phyloP scores from a whole-genome alignment of 2,329 filamentous ascomycete species.

The Colletotrichum spaethianum region DNA sequence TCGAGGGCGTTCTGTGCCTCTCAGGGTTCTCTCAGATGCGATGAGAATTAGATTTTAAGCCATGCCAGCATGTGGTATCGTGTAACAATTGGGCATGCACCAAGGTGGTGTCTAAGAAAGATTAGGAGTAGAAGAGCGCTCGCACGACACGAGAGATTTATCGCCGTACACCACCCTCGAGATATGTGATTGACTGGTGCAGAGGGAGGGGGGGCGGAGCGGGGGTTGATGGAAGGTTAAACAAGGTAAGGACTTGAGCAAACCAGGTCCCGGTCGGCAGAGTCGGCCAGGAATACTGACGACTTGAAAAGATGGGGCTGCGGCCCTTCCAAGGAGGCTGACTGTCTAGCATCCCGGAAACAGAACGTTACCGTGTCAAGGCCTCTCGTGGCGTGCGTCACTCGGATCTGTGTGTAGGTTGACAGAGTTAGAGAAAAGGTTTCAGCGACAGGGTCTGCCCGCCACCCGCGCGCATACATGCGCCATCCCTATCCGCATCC shows the following conservation, averaged over 20 bases:
- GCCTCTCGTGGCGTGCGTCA: constrained; percentile 29
- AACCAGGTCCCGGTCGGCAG: constrained; percentile 24
- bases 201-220: constrained; percentile 5
- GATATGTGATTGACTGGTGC: constrained; percentile 11
- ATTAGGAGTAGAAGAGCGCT: not conserved
- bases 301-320: constrained; percentile 12
- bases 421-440: constrained; percentile 41
- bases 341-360: constrained; percentile 23
- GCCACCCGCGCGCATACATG: constrained; percentile 26
- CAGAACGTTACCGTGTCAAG: constrained; percentile 27
- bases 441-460: constrained; percentile 39
- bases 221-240: constrained; percentile 33
- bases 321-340: constrained; percentile 6
- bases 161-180: constrained; percentile 13
- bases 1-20: constrained; percentile 8
- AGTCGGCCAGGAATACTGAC: constrained; percentile 20
- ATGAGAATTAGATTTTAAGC: constrained; percentile 21
- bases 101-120: not conserved
- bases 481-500: constrained; percentile 2
- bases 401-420: constrained; percentile 42
- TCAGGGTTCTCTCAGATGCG: constrained; percentile 7
- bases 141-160: not conserved
- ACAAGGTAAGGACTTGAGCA: constrained; percentile 12
- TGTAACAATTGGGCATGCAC: not conserved
- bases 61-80: constrained; percentile 37